Evolutionary conservation across 2,329 filamentous ascomycete genomes (phyloP).

Genomic region (Fusarium graminum): DNA sequence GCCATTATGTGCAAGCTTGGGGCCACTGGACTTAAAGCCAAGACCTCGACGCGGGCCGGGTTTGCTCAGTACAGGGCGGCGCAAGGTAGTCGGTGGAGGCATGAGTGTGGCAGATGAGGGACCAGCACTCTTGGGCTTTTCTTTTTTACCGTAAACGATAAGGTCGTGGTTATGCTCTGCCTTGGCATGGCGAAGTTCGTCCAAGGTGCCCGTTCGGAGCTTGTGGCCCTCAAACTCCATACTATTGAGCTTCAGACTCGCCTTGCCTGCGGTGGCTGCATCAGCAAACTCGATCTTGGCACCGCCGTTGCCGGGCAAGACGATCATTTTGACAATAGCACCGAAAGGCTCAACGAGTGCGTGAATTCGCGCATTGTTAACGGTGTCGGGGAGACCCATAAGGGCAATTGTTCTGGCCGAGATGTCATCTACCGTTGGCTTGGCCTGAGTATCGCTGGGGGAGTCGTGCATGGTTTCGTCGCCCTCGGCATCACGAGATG

Average conservation of each 20-base stretch:
- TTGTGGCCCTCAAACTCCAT: constrained; percentile 66
- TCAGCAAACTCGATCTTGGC: constrained; percentile 87
- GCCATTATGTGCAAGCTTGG: constrained; percentile 37
- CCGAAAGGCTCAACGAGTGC: constrained; percentile 79
- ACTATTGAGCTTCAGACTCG: constrained; percentile 70
- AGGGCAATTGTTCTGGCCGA: constrained; percentile 81
- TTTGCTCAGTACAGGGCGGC: constrained; percentile 59
- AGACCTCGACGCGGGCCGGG: constrained; percentile 58
- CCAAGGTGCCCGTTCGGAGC: constrained; percentile 66
- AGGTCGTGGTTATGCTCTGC: constrained; percentile 54
- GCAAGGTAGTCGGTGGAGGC: constrained; percentile 59
- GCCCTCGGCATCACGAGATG: constrained; percentile 53
- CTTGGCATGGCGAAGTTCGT: constrained; percentile 67
- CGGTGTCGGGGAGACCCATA: constrained; percentile 89
- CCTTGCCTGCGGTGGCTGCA: constrained; percentile 77
- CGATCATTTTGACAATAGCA: constrained; percentile 77
- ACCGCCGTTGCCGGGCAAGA: constrained; percentile 85
- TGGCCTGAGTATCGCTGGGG: constrained; percentile 28
- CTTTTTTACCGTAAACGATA: constrained; percentile 50
- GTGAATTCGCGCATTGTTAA: constrained; percentile 87
- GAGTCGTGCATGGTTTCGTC: constrained; percentile 57
- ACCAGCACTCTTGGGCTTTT: constrained; percentile 30
- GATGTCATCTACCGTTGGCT: constrained; percentile 63
- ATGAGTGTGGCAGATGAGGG: constrained; percentile 54
- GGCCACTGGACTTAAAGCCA: constrained; percentile 56